These are phyloP conservation scores for Albophoma yamanashiensis DNA, from an alignment of 2,329 filamentous ascomycete genomes.

Conservation along the genomic window DNA sequence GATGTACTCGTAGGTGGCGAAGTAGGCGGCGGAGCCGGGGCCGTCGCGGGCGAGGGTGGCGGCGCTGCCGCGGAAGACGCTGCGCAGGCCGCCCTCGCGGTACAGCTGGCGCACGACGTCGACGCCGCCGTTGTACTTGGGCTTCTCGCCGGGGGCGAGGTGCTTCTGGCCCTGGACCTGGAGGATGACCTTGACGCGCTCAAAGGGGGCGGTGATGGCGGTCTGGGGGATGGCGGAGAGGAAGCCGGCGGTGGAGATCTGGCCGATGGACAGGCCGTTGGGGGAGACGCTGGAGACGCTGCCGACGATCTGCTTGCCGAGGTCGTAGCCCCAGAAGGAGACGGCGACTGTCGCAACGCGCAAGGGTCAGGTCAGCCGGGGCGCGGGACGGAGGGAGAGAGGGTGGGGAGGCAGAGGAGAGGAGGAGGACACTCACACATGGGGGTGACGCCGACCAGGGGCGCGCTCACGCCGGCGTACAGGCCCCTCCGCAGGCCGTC, in stretches of 20 bases:
- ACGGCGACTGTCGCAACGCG: slow-evolving; percentile 50
- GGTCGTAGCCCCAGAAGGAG: slow-evolving; percentile 79
- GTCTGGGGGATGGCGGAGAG: slow-evolving; percentile 98
- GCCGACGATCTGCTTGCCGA: slow-evolving; percentile 82
- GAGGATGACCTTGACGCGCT: slow-evolving; percentile 96
- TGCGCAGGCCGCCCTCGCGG: slow-evolving; percentile 77
- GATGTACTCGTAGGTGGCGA: slow-evolving; percentile 92
- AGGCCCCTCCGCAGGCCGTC: slow-evolving; percentile 74
- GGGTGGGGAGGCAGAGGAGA: too few relatives aligned
- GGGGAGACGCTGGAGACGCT: slow-evolving; percentile 53
- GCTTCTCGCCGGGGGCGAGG: slow-evolving; percentile 81
- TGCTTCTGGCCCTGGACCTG: slow-evolving; percentile 94
- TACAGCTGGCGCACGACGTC: slow-evolving; percentile 94
- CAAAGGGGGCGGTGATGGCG: slow-evolving; percentile 94
- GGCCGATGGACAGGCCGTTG: slow-evolving; percentile 68
- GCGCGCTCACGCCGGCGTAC: slow-evolving; percentile 95
- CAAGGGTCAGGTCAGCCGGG: neutral
- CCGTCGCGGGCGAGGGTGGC: slow-evolving; percentile 93
- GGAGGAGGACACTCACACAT: slow-evolving; percentile 78
- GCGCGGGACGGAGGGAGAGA: too few relatives aligned
- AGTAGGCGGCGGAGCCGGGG: slow-evolving; percentile 88
- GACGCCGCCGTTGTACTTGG: slow-evolving; percentile 74
- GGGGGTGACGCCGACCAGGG: slow-evolving; percentile 88
- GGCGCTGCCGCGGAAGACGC: slow-evolving; percentile 81
- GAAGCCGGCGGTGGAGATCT: slow-evolving; percentile 88